A percentile compares a stretch with the other conserved stretches of the same genome.
Evolutionary conservation across 2,329 filamentous ascomycete species (phyloP).

Genomic region (Pestalotiopsis sp.): DNA sequence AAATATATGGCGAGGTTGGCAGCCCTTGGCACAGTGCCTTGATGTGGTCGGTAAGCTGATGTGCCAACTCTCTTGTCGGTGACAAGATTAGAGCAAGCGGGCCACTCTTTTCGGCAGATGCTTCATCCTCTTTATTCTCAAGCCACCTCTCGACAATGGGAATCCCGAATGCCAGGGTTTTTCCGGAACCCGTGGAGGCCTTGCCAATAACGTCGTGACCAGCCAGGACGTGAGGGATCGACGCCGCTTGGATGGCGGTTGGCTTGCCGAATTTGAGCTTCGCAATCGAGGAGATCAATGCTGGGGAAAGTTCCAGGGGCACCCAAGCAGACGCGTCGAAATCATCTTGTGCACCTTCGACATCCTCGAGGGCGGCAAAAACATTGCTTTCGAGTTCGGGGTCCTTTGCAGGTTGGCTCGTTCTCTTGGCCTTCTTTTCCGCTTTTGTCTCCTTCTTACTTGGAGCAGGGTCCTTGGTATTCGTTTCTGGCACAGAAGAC

Average conservation of each 20-base stretch:
- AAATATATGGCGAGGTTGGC: constrained; percentile 69
- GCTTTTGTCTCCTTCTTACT: constrained; percentile 33
- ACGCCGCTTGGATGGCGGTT: constrained; percentile 76
- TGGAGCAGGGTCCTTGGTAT: constrained; percentile 26
- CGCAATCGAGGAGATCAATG: constrained; percentile 73
- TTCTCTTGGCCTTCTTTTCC: constrained; percentile 31
- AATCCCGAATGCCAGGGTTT: constrained; percentile 92
- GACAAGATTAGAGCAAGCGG: constrained; percentile 83
- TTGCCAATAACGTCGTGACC: constrained; percentile 95
- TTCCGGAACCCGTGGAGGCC: constrained; percentile 93
- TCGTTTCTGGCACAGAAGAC: constrained; percentile 23
- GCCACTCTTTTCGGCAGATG: constrained; percentile 38
- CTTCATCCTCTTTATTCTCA: constrained; percentile 40
- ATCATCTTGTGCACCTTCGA: constrained; percentile 59
- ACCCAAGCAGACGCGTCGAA: constrained; percentile 81
- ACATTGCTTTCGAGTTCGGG: constrained; percentile 47
- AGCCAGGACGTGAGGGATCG: constrained; percentile 80
- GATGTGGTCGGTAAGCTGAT: constrained; percentile 86
- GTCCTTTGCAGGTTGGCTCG: constrained; percentile 39
- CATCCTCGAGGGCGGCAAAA: constrained; percentile 59
- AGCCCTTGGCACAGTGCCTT: constrained; percentile 70
- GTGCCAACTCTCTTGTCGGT: constrained; percentile 89
- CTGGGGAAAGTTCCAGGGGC: constrained; percentile 71
- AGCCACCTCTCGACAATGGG: constrained; percentile 89
- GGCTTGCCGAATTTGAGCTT: constrained; percentile 80